Percentiles rank a stretch among this genome's conserved stretches.
Evolutionary conservation across 2,329 filamentous ascomycete genomes (phyloP).

Genomic region (Colletotrichum tofieldiae): DNA sequence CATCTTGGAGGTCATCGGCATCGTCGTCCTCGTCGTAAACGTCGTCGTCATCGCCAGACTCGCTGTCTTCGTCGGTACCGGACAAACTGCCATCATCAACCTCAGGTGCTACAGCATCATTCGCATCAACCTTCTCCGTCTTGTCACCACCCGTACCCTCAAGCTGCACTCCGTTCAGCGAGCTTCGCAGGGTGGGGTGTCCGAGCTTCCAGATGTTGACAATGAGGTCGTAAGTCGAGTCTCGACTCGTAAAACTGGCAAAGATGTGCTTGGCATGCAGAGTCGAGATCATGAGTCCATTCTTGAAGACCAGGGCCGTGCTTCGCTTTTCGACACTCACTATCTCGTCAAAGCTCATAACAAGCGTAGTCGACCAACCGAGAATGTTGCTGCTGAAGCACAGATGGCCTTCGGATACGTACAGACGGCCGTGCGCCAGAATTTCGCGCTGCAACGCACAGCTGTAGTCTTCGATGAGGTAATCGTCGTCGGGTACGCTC

Average conservation of each 20-base stretch:
- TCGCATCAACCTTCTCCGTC: conserved; percentile 83
- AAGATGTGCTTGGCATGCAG: conserved; percentile 96
- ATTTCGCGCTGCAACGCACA: conserved; percentile 97
- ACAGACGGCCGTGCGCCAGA: conserved; percentile 91
- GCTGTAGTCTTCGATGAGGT: conserved; percentile 98
- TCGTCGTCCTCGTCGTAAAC: conserved; percentile 87
- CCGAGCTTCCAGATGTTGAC: conserved; percentile 99
- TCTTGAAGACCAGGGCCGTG: conserved; percentile 95
- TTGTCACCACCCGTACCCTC: conserved; percentile 90
- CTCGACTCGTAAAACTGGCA: conserved; percentile 93
- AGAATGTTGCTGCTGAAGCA: conserved; percentile 99
- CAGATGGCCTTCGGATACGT: conserved; percentile 96
- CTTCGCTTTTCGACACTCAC: conserved; percentile 97
- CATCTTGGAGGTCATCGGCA: conserved; percentile 71
- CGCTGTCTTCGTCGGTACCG: conserved; percentile 72
- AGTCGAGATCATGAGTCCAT: conserved; percentile 96
- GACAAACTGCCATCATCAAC: conserved; percentile 67
- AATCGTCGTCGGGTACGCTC: conserved; percentile 97
- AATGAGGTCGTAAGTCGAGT: conserved; percentile 96
- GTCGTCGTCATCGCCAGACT: conserved; percentile 75
- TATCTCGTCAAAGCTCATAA: conserved; percentile 98
- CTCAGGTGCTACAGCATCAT: conserved; percentile 48
- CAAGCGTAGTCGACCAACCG: conserved; percentile 96
- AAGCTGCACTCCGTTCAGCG: conserved; percentile 88
- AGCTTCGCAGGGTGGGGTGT: conserved; percentile 92